These are phyloP conservation scores for Aspergillus clavatus DNA, from an alignment of 2,329 filamentous ascomycete species.

Conservation along the genomic window DNA sequence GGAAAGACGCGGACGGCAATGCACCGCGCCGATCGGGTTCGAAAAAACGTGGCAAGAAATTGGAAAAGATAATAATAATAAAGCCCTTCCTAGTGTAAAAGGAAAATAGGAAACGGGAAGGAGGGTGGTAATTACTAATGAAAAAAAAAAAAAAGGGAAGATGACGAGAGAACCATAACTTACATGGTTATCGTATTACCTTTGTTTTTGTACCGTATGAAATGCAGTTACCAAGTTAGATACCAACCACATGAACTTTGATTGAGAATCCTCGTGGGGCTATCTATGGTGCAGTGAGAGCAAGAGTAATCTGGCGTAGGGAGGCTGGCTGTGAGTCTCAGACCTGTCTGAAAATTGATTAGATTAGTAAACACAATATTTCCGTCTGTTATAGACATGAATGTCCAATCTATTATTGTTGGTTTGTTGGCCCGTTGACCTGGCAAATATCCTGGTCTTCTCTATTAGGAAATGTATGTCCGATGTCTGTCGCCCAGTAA, in stretches of 20 bases:
- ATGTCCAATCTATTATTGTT: not conserved
- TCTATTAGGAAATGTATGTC: not conserved
- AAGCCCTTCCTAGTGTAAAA: not conserved
- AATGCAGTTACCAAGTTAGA: too few species aligned
- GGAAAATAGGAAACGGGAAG: slow-evolving; percentile 9
- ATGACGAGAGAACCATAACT: too few species aligned
- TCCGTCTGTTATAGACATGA: too few species aligned
- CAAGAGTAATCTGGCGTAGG: slow-evolving; percentile 10
- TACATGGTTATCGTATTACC: slow-evolving; percentile 3
- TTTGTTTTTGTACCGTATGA: slow-evolving; percentile 9
- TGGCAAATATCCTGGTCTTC: not conserved
- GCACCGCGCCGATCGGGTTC: slow-evolving; percentile 30
- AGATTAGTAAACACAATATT: too few species aligned
- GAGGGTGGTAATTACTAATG: not conserved
- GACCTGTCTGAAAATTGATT: slow-evolving; percentile 1
- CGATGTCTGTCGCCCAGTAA: not conserved
- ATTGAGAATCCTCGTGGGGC: not conserved
- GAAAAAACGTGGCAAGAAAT: slow-evolving; percentile 25
- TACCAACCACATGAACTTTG: not conserved
- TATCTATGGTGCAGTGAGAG: slow-evolving; percentile 1
- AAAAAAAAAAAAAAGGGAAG: too few species aligned
- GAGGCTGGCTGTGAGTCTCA: slow-evolving; percentile 10
- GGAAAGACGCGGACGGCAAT: slow-evolving; percentile 34
- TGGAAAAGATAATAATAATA: slow-evolving; percentile 1
- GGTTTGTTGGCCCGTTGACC: not conserved